These are phyloP conservation scores for Eucalyptus dawsonii DNA, from an alignment of 345 rosid genomes.

Conservation along the genomic window DNA sequence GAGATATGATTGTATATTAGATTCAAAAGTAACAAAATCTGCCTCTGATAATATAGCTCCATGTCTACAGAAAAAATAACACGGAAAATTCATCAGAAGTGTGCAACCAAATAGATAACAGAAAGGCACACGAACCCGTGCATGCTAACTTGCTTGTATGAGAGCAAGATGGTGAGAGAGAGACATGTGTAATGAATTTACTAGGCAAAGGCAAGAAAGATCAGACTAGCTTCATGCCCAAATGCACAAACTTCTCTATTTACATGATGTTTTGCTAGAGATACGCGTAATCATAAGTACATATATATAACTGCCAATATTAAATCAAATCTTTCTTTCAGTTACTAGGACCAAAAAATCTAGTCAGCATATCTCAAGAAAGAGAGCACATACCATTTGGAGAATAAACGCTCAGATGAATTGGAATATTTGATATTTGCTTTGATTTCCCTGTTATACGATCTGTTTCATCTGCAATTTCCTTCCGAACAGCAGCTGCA, in stretches of 20 bases:
- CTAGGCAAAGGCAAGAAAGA: not conserved
- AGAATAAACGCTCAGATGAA: constrained; percentile 64
- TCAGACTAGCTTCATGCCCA: not conserved
- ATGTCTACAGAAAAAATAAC: not conserved
- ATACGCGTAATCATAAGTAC: not conserved
- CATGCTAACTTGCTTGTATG: not conserved
- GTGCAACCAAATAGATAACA: not conserved
- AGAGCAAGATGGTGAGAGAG: not conserved
- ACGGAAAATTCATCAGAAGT: not conserved
- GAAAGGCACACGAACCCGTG: not conserved
- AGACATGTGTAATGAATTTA: not conserved
- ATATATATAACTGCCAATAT: not conserved
- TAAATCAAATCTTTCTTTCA: not conserved
- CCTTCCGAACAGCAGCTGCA: constrained; percentile 66
- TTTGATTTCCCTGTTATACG: constrained; percentile 62
- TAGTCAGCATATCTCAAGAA: not conserved
- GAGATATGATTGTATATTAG: not conserved
- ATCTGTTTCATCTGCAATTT: constrained; percentile 67
- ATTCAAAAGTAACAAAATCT: not conserved
- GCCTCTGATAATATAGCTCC: not conserved
- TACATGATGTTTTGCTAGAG: not conserved
- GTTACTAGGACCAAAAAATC: not conserved
- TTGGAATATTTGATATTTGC: constrained; percentile 66
- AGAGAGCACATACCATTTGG: constrained; percentile 60
- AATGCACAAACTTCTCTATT: not conserved